Base-by-base conservation (phyloP, 2,329 filamentous ascomycete species). In the Clarireedia hainanense region DNA sequence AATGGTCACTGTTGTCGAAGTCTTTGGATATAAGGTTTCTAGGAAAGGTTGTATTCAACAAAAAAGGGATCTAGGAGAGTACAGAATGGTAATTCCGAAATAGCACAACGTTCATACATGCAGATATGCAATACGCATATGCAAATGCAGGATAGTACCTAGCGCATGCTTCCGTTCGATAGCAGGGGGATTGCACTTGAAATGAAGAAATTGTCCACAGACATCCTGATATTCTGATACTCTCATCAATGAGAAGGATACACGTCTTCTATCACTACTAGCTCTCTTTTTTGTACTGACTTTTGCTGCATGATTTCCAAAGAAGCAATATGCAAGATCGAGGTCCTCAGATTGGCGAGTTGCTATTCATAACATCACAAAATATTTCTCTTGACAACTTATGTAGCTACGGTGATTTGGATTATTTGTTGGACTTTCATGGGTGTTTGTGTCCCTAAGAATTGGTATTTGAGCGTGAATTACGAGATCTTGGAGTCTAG, bases 391-490 rank as follows among this genome's bases (percentile, higher is more conserved):
- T 50, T 59, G 48, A 59, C 45, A 30, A 30, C 9, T 42, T 23
- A 14, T 40, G 24, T 47, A 65, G 62, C 56, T 34, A 58, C 54
- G 49, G 55, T 63, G 17, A 27, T 60, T 27, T 56, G 58, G 10
- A 15, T 64, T 64, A 5, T 63, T 64, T 20, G 23, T 65, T 14
- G 63, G 47, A 24, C 52, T 64, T 23, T 52, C 58, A n/a, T 63
- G 61, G 54, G 9, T 66, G 3, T 64, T 67, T 24, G 60, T 63
- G 2, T 57, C 40, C 9, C 51, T 65, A 6, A 57, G 65, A 47
- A 5, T 64, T 14, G 63, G 63, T 53, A 62, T 66, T 10, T 61
- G 58, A 46, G 49, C 52, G 5, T 61, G 61, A 37, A 43, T 67
- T 2, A 62, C 52, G 15, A 66, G 62, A 27, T 58, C 55, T 48